Percentiles rank a stretch among this genome's conserved stretches.
Evolutionary conservation across 2,329 filamentous ascomycete species (phyloP).

Genomic region (Zasmidium citrigriseum): DNA sequence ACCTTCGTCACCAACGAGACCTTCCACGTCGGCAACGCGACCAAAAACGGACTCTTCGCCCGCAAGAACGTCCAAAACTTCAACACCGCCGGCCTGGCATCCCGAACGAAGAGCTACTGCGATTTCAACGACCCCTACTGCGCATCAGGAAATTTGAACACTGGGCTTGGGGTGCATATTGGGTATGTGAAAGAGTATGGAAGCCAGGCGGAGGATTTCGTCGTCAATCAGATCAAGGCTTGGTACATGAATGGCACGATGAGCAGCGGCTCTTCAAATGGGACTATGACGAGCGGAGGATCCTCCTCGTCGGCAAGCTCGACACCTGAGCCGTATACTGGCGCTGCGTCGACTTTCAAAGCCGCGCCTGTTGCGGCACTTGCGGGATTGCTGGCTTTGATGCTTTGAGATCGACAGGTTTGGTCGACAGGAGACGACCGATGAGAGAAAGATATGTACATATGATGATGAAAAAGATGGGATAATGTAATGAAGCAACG

Average conservation of each 20-base stretch:
- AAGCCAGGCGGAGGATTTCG: constrained; percentile 13
- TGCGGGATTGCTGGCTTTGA: neutral
- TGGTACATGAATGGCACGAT: constrained; percentile 7
- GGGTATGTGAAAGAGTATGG: constrained; percentile 21
- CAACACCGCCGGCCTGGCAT: constrained; percentile 5
- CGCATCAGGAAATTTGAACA: constrained; percentile 14
- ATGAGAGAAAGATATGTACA: neutral
- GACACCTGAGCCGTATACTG: neutral
- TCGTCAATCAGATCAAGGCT: constrained; percentile 14
- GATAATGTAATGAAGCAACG: neutral
- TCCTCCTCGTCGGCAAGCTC: neutral
- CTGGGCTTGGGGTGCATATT: constrained; percentile 15
- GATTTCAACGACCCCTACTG: constrained; percentile 21
- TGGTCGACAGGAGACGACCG: neutral
- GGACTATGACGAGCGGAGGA: neutral
- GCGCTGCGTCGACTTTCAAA: neutral
- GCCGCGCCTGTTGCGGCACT: neutral
- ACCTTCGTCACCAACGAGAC: constrained; percentile 13
- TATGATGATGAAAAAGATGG: neutral
- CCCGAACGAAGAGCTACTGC: constrained; percentile 19
- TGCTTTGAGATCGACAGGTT: too few relatives aligned
- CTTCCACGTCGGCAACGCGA: constrained; percentile 23
- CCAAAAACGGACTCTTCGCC: constrained; percentile 19
- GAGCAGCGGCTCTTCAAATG: neutral
- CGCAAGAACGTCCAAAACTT: constrained; percentile 14